These are phyloP conservation scores for Penicillium digitatum DNA, from an alignment of 2,329 filamentous ascomycete genomes.

Conservation along the genomic window DNA sequence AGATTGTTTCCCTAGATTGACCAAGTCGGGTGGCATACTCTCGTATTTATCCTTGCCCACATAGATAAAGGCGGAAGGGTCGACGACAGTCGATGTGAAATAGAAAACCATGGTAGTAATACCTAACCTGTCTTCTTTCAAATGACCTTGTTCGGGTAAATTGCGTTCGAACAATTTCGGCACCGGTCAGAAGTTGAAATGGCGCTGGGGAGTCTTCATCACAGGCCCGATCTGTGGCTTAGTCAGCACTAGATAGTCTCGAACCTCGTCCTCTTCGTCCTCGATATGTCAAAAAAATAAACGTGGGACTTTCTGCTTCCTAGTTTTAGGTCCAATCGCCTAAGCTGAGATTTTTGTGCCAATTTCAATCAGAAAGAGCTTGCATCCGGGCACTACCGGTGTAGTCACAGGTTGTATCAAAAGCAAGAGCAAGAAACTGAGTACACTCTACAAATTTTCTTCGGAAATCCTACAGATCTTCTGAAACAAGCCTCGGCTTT, in stretches of 20 bases:
- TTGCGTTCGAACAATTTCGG: background rate
- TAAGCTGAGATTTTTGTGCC: background rate
- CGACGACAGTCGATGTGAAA: constrained; percentile 80
- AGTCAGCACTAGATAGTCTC: background rate
- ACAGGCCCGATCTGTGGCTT: background rate
- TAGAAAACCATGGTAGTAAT: constrained; percentile 76
- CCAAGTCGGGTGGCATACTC: constrained; percentile 57
- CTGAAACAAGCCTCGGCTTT: background rate
- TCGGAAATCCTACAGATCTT: background rate
- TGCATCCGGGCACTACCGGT: background rate
- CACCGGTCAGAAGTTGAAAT: background rate
- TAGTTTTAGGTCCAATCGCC: background rate
- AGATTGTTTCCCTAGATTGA: background rate
- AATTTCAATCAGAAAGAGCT: background rate
- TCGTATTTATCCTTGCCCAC: constrained; percentile 99
- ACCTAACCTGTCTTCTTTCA: background rate
- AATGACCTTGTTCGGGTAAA: background rate
- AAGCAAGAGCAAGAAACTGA: background rate
- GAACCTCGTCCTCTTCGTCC: background rate
- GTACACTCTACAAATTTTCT: background rate
- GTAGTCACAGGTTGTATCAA: background rate
- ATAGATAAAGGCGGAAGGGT: constrained; percentile 82
- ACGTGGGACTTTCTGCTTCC: background rate
- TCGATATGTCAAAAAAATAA: background rate
- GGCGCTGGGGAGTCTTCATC: constrained; percentile 1